A percentile compares a stretch with the other conserved stretches of the same genome.
phyloP scores from a whole-genome alignment of 352 stramenopile species.

The Peronospora belbahrii region DNA sequence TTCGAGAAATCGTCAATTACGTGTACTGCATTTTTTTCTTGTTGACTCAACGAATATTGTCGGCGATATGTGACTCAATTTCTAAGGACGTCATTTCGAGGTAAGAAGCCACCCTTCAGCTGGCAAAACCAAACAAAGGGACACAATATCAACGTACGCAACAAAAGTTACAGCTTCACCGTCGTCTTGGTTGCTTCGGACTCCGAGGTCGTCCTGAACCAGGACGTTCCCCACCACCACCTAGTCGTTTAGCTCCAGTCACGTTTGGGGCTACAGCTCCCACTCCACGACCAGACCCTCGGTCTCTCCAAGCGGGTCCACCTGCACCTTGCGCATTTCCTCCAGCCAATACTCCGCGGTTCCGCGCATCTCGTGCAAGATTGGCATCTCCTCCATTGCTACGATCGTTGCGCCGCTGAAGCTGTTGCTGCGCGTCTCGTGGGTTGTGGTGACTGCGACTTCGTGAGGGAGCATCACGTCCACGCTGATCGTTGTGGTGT shows the following conservation, averaged over 20 bases:
- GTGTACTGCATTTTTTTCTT: too few relatives aligned
- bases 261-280: slow-evolving; percentile 10
- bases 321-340: slow-evolving; percentile 14
- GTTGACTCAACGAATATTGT: too few relatives aligned
- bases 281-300: slow-evolving; percentile 23
- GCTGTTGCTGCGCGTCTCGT: slow-evolving; percentile 28
- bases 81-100: too few relatives aligned
- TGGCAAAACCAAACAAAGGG: background rate
- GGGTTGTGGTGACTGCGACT: slow-evolving; percentile 48
- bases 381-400: slow-evolving; percentile 22
- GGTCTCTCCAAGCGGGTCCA: slow-evolving; percentile 36
- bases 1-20: too few relatives aligned
- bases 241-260: slow-evolving; percentile 26
- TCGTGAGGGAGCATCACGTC: slow-evolving; percentile 24
- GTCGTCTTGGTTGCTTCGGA: slow-evolving; percentile 32
- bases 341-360: slow-evolving; percentile 11
- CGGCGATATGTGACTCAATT: too few relatives aligned
- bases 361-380: slow-evolving; percentile 21
- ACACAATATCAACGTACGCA: too few relatives aligned
- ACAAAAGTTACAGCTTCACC: slow-evolving; percentile 5
- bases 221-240: slow-evolving; percentile 22
- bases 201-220: slow-evolving; percentile 25
- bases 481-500: slow-evolving; percentile 36
- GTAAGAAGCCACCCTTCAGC: too few relatives aligned
- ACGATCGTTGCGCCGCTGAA: slow-evolving; percentile 38